Percentiles rank a stretch among this genome's conserved stretches.
Conservation (phyloP, 352 stramenopile genomes). For the Bremia lactucae region DNA sequence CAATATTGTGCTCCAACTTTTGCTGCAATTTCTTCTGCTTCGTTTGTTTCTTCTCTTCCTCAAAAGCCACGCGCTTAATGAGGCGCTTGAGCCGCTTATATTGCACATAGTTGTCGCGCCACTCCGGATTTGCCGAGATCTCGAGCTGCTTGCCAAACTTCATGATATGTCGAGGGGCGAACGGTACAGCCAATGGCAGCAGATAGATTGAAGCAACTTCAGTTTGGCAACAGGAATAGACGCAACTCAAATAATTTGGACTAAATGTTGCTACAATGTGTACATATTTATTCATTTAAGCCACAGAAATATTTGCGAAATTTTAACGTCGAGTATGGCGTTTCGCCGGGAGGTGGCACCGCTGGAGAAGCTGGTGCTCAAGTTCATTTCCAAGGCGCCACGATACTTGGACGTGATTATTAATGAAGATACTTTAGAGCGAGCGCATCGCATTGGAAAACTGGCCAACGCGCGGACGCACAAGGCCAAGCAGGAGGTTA, state of each 20-base stretch:
- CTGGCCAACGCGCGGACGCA: slow-evolving; percentile 70
- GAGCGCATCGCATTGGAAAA: slow-evolving; percentile 62
- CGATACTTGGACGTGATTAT: slow-evolving; percentile 50
- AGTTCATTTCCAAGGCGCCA: slow-evolving; percentile 81
- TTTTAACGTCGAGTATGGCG: slow-evolving; percentile 65
- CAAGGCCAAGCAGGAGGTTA: slow-evolving; percentile 81
- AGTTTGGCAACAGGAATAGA: background rate
- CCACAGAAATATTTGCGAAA: too few relatives aligned
- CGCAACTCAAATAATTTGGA: too few relatives aligned
- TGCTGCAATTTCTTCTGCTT: slow-evolving; percentile 62
- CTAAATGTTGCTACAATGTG: too few relatives aligned
- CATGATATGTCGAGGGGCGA: slow-evolving; percentile 29
- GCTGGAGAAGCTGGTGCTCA: slow-evolving; percentile 83
- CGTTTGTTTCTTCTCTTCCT: slow-evolving; percentile 71
- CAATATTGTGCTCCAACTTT: slow-evolving; percentile 24
- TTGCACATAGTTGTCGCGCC: slow-evolving; percentile 85
- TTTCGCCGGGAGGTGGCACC: slow-evolving; percentile 74
- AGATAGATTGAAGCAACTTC: too few relatives aligned
- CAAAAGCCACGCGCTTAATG: slow-evolving; percentile 85
- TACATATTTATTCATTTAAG: too few relatives aligned
- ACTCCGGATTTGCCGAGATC: slow-evolving; percentile 81
- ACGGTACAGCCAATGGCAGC: slow-evolving; percentile 14
- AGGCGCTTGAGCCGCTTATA: slow-evolving; percentile 88
- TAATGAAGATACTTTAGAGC: slow-evolving; percentile 55
- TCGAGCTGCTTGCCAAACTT: slow-evolving; percentile 91